Evolutionary conservation across 2,329 filamentous ascomycete species (phyloP).

Genomic region (Penicillium capsulatum): DNA sequence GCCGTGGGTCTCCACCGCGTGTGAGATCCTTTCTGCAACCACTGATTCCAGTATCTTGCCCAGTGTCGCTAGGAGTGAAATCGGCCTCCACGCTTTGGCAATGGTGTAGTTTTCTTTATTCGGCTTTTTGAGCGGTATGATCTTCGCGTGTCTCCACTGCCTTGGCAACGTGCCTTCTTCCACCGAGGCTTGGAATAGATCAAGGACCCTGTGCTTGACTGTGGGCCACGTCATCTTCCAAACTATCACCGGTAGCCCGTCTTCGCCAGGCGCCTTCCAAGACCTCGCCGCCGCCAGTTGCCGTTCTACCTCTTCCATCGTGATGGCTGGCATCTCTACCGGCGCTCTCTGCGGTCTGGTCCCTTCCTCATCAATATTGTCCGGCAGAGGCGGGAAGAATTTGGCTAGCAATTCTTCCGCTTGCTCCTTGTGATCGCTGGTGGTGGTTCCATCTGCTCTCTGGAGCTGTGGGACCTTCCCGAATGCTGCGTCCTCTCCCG

Average conservation of each 20-base stretch:
- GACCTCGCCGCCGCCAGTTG: constrained; percentile 6
- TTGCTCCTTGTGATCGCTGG: no score
- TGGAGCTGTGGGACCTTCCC: constrained; percentile 15
- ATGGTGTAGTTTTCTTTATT: constrained; percentile 11
- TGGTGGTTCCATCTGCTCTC: constrained; percentile 13
- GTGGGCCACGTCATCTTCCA: no score
- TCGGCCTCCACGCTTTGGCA: constrained; percentile 21
- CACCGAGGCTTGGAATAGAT: constrained; percentile 8
- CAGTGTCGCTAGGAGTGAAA: constrained; percentile 24
- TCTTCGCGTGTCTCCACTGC: constrained; percentile 9
- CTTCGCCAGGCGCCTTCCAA: no score
- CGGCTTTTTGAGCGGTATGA: constrained; percentile 11
- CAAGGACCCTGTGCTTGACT: no score
- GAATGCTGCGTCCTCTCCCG: constrained; percentile 15
- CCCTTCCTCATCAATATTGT: constrained; percentile 15
- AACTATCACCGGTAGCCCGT: no score
- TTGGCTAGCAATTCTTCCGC: constrained; percentile 14
- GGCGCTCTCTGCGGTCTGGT: constrained; percentile 10
- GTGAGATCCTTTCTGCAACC: no score
- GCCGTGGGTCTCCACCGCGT: no score
- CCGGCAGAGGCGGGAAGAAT: constrained; percentile 16
- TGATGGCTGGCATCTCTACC: constrained; percentile 11
- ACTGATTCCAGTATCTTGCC: constrained; percentile 31
- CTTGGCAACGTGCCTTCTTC: constrained; percentile 3
- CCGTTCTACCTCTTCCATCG: constrained; percentile 22